phyloP scores from a whole-genome alignment of 768 basidiomycete species.

The Mycena latifolia region DNA sequence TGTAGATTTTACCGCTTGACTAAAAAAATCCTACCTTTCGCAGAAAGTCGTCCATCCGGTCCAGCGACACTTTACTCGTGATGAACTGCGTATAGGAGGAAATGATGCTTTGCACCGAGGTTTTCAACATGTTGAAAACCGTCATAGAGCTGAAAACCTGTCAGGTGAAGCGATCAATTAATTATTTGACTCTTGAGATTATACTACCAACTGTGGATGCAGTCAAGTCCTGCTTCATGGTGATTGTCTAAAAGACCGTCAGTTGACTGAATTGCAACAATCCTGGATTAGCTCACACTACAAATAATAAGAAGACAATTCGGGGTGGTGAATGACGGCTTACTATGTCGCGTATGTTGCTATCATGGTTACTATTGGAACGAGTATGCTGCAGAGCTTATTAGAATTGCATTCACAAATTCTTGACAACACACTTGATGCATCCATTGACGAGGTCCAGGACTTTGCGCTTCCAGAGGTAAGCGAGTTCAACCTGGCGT shows the following conservation, averaged over 20 bases:
- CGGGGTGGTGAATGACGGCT: constrained; percentile 23
- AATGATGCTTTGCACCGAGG: constrained; percentile 57
- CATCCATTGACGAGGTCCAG: constrained; percentile 59
- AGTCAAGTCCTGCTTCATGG: constrained; percentile 54
- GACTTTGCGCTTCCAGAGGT: constrained; percentile 65
- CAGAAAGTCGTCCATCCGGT: constrained; percentile 60
- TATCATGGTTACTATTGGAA: constrained; percentile 75
- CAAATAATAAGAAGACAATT: not conserved
- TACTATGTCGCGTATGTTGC: constrained; percentile 72
- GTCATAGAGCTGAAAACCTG: constrained; percentile 62
- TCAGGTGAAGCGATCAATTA: not conserved
- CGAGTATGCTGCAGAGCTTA: constrained; percentile 54
- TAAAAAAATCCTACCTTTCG: constrained; percentile 43
- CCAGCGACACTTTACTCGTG: constrained; percentile 73
- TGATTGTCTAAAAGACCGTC: constrained; percentile 43
- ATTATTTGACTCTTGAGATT: not conserved
- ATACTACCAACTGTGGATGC: constrained; percentile 46
- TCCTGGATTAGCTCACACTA: not conserved
- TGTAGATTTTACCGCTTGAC: constrained; percentile 57
- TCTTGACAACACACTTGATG: constrained; percentile 51
- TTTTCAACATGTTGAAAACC: constrained; percentile 72
- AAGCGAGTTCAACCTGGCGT: constrained; percentile 70
- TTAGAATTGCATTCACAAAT: not conserved
- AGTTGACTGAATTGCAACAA: not conserved
- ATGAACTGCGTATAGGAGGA: constrained; percentile 40